A percentile compares a stretch with the other conserved stretches of the same genome.
Conservation (phyloP, 768 basidiomycete genomes). For the Termitomyces sp. region DNA sequence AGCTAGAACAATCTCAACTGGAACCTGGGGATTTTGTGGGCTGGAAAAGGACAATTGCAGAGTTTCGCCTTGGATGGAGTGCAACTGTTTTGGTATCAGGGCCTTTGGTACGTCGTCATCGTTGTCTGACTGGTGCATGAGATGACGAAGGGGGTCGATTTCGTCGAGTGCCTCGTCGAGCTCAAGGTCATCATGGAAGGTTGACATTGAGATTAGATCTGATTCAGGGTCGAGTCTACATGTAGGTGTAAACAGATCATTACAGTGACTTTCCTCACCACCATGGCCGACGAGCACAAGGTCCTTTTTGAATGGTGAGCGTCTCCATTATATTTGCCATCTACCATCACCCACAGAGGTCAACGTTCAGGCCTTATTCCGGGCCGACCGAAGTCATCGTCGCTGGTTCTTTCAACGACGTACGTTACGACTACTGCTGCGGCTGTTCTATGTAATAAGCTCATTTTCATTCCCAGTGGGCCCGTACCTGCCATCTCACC, state of each 20-base stretch:
- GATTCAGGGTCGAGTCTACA: conserved; percentile 3
- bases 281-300: conserved; percentile 33
- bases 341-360: conserved; percentile 1
- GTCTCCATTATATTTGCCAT: background rate
- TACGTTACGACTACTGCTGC: conserved; percentile 31
- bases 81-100: conserved; percentile 52
- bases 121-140: conserved; percentile 38
- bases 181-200: conserved; percentile 30
- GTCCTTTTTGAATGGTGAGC: conserved; percentile 50
- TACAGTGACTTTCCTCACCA: conserved; percentile 3
- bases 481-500: conserved; percentile 49
- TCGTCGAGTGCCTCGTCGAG: conserved; percentile 52
- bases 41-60: conserved; percentile 39
- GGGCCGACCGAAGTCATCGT: conserved; percentile 58
- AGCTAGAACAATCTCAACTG: conserved; percentile 46
- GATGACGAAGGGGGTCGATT: conserved; percentile 59
- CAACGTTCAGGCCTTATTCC: conserved; percentile 50
- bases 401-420: conserved; percentile 79
- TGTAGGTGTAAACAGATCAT: conserved; percentile 5
- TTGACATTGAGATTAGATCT: conserved; percentile 12
- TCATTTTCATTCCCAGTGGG: conserved; percentile 46
- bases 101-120: conserved; percentile 21
- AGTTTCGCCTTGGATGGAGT: conserved; percentile 44
- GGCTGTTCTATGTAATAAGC: conserved; percentile 6
- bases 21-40: conserved; percentile 16